Percentiles rank a stretch among this genome's conserved stretches.
Evolutionary conservation across 148 eudicot genomes (phyloP).

Genomic region (Rhododendron molle): DNA sequence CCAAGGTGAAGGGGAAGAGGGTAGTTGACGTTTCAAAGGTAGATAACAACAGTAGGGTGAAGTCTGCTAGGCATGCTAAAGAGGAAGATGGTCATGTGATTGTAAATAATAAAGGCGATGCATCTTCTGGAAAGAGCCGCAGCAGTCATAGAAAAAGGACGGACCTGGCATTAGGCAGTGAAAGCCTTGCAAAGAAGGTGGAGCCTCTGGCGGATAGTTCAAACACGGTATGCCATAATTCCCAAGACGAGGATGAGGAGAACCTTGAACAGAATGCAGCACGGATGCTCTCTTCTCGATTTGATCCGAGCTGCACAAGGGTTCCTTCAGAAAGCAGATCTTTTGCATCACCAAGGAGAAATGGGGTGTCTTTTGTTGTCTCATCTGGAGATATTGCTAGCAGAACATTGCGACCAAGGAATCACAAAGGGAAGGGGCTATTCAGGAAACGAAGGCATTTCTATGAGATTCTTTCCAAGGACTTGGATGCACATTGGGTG

Average conservation of each 20-base stretch:
- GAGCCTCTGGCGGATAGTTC: constrained; percentile 30
- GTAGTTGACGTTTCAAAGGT: constrained; percentile 22
- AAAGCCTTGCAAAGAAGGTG: constrained; percentile 28
- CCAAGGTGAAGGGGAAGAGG: constrained; percentile 34
- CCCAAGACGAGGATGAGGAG: constrained; percentile 69
- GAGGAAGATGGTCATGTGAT: constrained; percentile 26
- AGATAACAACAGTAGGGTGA: constrained; percentile 26
- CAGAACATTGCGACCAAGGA: constrained; percentile 63
- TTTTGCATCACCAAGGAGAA: constrained; percentile 28
- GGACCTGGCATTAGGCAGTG: constrained; percentile 25
- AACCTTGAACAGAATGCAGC: constrained; percentile 96
- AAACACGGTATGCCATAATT: constrained; percentile 23
- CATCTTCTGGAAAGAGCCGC: constrained; percentile 36
- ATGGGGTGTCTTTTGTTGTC: constrained; percentile 26
- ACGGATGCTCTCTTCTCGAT: constrained; percentile 96
- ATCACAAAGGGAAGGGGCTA: constrained; percentile 40
- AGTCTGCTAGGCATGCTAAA: constrained; percentile 26
- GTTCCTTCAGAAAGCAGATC: constrained; percentile 42
- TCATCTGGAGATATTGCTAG: constrained; percentile 49
- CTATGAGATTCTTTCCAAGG: constrained; percentile 55
- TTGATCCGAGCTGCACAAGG: constrained; percentile 81
- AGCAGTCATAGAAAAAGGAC: constrained; percentile 44
- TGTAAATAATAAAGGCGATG: constrained; percentile 30
- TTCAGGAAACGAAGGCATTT: constrained; percentile 66
- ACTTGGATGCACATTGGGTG: constrained; percentile 66